Evolutionary conservation across 225 moss, liverwort and hornwort species (phyloP), one percentile per base, ranked within the genome.

Genomic region (Neckera pumila): DNA sequence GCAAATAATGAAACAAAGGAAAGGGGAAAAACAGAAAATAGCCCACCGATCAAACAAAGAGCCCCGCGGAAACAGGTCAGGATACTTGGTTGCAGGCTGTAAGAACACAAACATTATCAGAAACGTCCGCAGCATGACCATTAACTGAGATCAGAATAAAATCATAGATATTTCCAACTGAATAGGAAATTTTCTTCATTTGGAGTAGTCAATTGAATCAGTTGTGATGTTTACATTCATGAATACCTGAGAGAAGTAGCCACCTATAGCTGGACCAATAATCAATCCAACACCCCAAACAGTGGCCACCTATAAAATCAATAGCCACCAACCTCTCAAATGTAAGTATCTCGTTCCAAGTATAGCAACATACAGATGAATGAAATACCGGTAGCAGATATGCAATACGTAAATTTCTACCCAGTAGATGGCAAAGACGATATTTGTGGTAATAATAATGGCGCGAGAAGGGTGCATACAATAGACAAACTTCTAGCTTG

Each of bases 11-110:
- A 54, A 73, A 80, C 64, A 84, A 85, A 43, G 34, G 18, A 42
- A 34, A 28, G 59, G 59, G 71, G 20, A 63, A 53, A 63, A 71
- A 34, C 19, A 80, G 49, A 79, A 53, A 57, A 76, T 65, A 73
- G 38, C 94, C 89, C 85, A 98, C 98, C 93, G 89, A 79, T 89
- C 97, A 91, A 95, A 98, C 69, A 98, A 75, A 36, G 96, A 96
- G n/a, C 94, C 95, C 43, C 89, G 81, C 33, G 90, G 92, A 79
- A 98, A 96, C 53, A 89, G 7, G 6, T 85, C 71, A 27, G 98
- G 98, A 88, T 90, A 98, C 87, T 96, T 96, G n/a, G 78, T 31
- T 64, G 93, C 95, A 87, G 97, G 98, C 98, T 98, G 95, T 71
- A 76, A 76, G 56, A 40, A 81, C 90, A 65, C 60, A 75, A 22